A percentile compares a stretch with the other conserved stretches of the same genome.
phyloP scores from a whole-genome alignment of 2,329 filamentous ascomycete species.

The Fusarium denticulatum region DNA sequence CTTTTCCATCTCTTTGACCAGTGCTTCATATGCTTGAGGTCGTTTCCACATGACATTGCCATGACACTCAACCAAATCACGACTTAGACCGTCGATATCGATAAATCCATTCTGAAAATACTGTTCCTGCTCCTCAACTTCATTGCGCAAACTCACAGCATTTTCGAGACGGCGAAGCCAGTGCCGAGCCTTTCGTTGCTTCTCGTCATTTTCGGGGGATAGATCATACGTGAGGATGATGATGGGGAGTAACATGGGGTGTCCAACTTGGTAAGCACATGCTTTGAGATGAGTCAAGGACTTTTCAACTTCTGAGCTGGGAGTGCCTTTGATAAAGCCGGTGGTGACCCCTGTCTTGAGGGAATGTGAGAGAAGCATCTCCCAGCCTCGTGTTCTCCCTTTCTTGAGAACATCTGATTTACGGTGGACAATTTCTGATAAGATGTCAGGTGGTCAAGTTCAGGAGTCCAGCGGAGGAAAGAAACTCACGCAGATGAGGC shows the following conservation, averaged over 20 bases:
- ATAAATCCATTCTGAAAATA: constrained; percentile 64
- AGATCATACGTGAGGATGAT: constrained; percentile 69
- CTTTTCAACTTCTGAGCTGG: constrained; percentile 62
- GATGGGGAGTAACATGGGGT: constrained; percentile 67
- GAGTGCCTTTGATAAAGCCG: constrained; percentile 70
- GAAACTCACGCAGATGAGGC: constrained; percentile 63
- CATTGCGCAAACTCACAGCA: constrained; percentile 68
- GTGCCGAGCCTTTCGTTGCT: constrained; percentile 70
- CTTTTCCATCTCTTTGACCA: constrained; percentile 59
- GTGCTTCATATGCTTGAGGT: constrained; percentile 68
- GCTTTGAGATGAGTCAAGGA: constrained; percentile 61
- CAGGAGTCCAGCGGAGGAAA: not conserved
- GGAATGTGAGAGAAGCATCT: constrained; percentile 69
- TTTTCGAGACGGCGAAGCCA: constrained; percentile 70
- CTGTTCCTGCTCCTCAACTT: constrained; percentile 65
- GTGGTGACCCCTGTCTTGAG: constrained; percentile 65
- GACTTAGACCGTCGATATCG: constrained; percentile 68
- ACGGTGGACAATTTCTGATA: constrained; percentile 67
- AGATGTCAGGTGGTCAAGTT: not conserved
- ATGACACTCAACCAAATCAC: constrained; percentile 71
- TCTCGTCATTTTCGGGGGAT: constrained; percentile 64
- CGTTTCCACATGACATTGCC: constrained; percentile 71
- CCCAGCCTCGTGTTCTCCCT: constrained; percentile 71
- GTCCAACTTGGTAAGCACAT: constrained; percentile 61
- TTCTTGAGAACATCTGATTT: constrained; percentile 75